Evolutionary conservation across 805 yeast species (phyloP), one percentile per base, ranked within the genome.

Genomic region (Candida awuae): DNA sequence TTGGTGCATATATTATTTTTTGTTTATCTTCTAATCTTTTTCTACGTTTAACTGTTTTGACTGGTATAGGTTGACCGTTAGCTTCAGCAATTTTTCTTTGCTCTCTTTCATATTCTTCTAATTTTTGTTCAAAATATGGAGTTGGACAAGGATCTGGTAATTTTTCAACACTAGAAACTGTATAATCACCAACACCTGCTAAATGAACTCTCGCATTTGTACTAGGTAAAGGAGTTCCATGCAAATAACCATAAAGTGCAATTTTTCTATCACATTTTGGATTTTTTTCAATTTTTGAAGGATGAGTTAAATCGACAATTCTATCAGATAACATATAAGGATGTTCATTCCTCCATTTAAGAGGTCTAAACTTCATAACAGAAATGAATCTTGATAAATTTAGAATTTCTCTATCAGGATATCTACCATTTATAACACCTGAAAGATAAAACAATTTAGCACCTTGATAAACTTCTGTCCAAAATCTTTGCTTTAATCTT

Each of bases 71-170:
- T 40, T 72, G 76, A 8, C 82, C 84, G 16, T 71, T 70, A 7
- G 71, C 75, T 15, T 75, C 75, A n/a, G 82, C 81, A 34, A 69
- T 66, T 53, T 78, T 80, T 31, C 77, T 74, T 45, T 68, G 73
- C 54, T 84, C 94, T 53, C 90, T 67, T 62, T 83, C 92, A 29
- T 71, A 56, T 29, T 86, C 96, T 47, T 84, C 95, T 28, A 86
- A 65, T 51, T 74, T 81, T 58, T 87, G 94, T 58, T 87, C 94
- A 50, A 70, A 86, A 53, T 75, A 84, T 3, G 99, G 99, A 0
- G 98, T 90, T 22, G 99, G 98, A 58, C 98, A 94, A 15, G 99
- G 99, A 66, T 92, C 99, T 3, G 97, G 97, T 38, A 92, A 68
- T 51, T 85, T 83, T 60, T 92, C 97, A 15, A 86, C 79, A 10